Percentiles rank a stretch among this genome's conserved stretches.
Conservation (phyloP, 2,329 filamentous ascomycete genomes). For the Xenoacremonium recifei region DNA sequence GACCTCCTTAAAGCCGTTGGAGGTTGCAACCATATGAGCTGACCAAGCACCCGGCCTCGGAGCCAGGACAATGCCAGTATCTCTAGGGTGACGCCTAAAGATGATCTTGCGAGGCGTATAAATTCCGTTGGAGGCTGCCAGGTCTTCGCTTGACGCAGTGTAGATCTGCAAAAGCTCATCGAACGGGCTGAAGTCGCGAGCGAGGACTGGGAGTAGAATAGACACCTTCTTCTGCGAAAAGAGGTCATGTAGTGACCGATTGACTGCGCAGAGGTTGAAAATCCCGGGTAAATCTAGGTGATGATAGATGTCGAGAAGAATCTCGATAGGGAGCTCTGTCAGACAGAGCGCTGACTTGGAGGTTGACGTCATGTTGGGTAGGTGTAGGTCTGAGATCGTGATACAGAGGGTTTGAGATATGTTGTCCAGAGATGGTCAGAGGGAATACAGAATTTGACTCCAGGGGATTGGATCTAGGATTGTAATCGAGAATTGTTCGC, state of each 20-base stretch:
- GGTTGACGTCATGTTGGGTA: constrained; percentile 15
- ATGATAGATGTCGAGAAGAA: constrained; percentile 48
- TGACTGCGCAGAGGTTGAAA: constrained; percentile 37
- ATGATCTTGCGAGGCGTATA: constrained; percentile 40
- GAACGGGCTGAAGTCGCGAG: constrained; percentile 42
- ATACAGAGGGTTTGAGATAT: no score
- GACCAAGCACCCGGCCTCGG: constrained; percentile 11
- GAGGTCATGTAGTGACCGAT: constrained; percentile 38
- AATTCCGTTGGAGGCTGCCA: constrained; percentile 27
- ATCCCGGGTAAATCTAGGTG: constrained; percentile 41
- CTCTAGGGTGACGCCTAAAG: constrained; percentile 36
- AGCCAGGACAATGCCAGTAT: constrained; percentile 28
- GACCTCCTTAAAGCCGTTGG: constrained; percentile 20
- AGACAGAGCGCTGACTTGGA: constrained; percentile 18
- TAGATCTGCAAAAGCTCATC: constrained; percentile 47
- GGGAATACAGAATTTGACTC: no score
- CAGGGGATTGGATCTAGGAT: no score
- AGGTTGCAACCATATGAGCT: background rate
- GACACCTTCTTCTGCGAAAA: constrained; percentile 38
- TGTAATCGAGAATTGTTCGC: no score
- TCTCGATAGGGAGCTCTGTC: constrained; percentile 42
- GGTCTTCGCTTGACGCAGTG: constrained; percentile 39
- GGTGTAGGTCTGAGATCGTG: background rate
- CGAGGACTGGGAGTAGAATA: constrained; percentile 43
- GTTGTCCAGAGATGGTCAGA: no score